phyloP scores from a whole-genome alignment of 2,329 filamentous ascomycete genomes.

The Fusarium verrucosum region DNA sequence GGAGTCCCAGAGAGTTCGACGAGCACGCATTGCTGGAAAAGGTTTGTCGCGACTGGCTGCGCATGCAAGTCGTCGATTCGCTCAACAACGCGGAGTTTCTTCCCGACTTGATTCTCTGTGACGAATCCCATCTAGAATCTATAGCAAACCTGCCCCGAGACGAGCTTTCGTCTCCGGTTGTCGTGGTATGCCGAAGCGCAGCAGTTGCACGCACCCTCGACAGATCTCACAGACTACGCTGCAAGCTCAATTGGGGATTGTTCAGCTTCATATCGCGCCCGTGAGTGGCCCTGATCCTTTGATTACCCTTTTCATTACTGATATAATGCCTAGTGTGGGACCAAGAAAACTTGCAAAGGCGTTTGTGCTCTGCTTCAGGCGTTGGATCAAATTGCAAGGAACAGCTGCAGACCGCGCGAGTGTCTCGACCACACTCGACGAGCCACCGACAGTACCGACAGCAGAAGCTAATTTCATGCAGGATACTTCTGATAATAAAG shows the following conservation, averaged over 20 bases:
- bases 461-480: not conserved
- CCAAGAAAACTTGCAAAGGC: conserved; percentile 52
- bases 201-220: conserved; percentile 43
- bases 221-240: conserved; percentile 31
- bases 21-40: conserved; percentile 10
- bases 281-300: conserved; percentile 36
- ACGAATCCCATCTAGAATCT: conserved; percentile 4
- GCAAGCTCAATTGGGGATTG: conserved; percentile 30
- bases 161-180: conserved; percentile 33
- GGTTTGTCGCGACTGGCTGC: conserved; percentile 20
- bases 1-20: conserved; percentile 7
- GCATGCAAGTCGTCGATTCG: conserved; percentile 23
- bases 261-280: conserved; percentile 53
- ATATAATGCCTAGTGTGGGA: conserved; percentile 44
- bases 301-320: not conserved
- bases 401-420: conserved; percentile 15
- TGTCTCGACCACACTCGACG: conserved; percentile 20
- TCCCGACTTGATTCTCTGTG: conserved; percentile 45
- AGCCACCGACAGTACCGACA: not conserved
- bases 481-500: not conserved
- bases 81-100: not conserved
- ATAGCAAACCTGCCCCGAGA: not conserved
- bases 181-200: conserved; percentile 49
- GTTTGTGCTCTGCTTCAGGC: conserved; percentile 42
- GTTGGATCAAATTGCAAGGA: conserved; percentile 40